Conservation (phyloP, 345 rosid species). For the Pistacia vera region DNA sequence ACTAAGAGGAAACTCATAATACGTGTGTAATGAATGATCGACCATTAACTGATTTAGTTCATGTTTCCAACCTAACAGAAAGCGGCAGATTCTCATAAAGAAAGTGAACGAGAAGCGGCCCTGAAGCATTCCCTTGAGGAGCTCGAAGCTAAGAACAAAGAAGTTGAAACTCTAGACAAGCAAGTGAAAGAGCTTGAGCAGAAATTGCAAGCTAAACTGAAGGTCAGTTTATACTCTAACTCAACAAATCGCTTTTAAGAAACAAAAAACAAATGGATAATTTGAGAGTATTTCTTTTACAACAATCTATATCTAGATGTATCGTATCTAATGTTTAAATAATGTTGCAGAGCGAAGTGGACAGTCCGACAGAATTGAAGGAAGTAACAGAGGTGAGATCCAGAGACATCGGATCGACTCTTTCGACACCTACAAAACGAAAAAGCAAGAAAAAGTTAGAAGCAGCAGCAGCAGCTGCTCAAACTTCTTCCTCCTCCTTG, state of each 20-base stretch:
- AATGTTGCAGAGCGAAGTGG: conserved; percentile 39
- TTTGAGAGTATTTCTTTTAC: too few relatives aligned
- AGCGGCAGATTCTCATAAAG: conserved; percentile 49
- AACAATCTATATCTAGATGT: background rate
- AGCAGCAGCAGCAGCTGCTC: conserved; percentile 39
- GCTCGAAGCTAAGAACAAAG: conserved; percentile 65
- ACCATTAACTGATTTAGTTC: conserved; percentile 4
- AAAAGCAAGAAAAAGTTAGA: conserved; percentile 80
- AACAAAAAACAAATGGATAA: background rate
- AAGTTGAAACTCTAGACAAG: conserved; percentile 48
- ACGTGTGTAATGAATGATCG: background rate
- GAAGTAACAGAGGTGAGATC: conserved; percentile 61
- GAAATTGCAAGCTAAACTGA: conserved; percentile 66
- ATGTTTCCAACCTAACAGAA: conserved; percentile 41
- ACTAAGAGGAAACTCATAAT: background rate
- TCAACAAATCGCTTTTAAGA: background rate
- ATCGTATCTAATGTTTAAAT: background rate
- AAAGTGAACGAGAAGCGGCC: conserved; percentile 56
- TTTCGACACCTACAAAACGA: conserved; percentile 68
- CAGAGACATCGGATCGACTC: conserved; percentile 59
- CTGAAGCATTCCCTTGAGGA: conserved; percentile 62
- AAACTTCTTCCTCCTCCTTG: conserved; percentile 36
- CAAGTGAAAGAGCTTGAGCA: conserved; percentile 67
- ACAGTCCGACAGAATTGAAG: conserved; percentile 19
- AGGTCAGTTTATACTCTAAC: conserved; percentile 51